Conservation (phyloP, 2,329 filamentous ascomycete genomes). For the Exophiala mesophila region DNA sequence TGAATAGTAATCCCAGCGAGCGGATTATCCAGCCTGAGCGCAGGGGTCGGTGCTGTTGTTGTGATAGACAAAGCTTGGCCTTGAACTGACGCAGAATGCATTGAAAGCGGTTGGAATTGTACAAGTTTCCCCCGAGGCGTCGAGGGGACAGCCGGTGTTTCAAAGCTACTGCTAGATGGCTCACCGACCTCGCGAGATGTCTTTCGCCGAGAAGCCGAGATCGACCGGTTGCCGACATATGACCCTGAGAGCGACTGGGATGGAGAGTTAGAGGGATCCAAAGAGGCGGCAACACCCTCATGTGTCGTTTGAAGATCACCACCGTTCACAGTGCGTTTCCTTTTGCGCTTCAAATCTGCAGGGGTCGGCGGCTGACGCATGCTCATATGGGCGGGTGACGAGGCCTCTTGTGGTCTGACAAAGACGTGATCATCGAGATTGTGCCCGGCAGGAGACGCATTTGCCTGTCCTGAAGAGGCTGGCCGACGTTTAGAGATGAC, state of each 20-base stretch:
- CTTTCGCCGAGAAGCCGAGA: constrained; percentile 14
- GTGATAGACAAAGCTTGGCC: neutral
- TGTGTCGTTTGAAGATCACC: constrained; percentile 19
- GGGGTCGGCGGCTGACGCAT: constrained; percentile 22
- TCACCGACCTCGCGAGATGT: constrained; percentile 13
- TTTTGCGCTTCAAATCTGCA: constrained; percentile 31
- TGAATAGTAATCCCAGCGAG: constrained; percentile 73
- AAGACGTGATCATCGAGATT: neutral
- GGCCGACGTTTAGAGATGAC: constrained; percentile 47
- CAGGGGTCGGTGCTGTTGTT: neutral
- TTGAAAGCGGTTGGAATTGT: constrained; percentile 9
- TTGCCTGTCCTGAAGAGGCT: constrained; percentile 27
- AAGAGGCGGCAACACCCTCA: constrained; percentile 11
- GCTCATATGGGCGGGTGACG: constrained; percentile 8
- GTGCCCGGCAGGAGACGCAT: constrained; percentile 3
- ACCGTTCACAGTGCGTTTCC: constrained; percentile 34
- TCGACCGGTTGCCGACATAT: constrained; percentile 16
- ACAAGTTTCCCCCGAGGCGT: constrained; percentile 11
- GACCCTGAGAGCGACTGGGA: constrained; percentile 5
- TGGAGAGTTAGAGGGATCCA: constrained; percentile 13
- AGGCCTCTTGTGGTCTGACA: neutral
- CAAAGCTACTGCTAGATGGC: neutral
- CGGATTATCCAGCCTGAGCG: constrained; percentile 17
- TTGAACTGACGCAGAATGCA: constrained; percentile 1
- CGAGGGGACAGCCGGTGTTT: neutral